These are phyloP conservation scores for Halenospora varia DNA, from an alignment of 495 filamentous ascomycete genomes.

Conservation along the genomic window DNA sequence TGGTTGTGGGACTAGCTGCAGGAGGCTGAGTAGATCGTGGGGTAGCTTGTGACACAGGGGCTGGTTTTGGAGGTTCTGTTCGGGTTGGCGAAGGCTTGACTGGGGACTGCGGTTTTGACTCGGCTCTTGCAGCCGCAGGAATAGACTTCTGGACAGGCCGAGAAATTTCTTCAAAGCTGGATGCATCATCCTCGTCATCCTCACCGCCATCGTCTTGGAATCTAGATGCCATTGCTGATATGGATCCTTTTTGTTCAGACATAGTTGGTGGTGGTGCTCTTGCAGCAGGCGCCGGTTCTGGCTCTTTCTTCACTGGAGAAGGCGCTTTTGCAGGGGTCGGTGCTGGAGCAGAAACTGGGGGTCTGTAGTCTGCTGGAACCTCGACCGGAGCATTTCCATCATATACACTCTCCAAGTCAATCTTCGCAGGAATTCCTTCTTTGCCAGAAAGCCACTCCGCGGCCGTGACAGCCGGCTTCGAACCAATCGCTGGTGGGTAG, in stretches of 20 bases:
- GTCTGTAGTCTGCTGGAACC: constrained; percentile 65
- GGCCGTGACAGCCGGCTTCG: constrained; percentile 73
- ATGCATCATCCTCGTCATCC: constrained; percentile 59
- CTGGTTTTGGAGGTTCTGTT: constrained; percentile 21
- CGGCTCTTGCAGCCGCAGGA: constrained; percentile 28
- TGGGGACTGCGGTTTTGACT: constrained; percentile 22
- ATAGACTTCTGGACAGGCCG: constrained; percentile 44
- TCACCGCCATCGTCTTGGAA: constrained; percentile 72
- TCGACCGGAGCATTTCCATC: constrained; percentile 76
- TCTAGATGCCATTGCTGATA: constrained; percentile 77
- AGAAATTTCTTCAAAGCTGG: constrained; percentile 80
- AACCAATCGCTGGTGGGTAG: constrained; percentile 76
- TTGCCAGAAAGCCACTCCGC: constrained; percentile 85
- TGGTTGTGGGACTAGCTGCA: constrained; percentile 33
- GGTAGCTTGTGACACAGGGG: constrained; percentile 30
- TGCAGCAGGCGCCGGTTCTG: constrained; percentile 40
- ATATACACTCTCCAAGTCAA: constrained; percentile 88
- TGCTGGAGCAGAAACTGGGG: constrained; percentile 41
- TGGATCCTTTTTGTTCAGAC: constrained; percentile 79
- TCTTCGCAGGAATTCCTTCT: constrained; percentile 78
- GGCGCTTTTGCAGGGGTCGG: constrained; percentile 46
- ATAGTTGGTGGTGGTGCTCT: constrained; percentile 60
- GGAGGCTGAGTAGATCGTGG: constrained; percentile 31
- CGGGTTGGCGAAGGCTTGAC: constrained; percentile 18
- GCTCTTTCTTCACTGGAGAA: constrained; percentile 48